Conservation (phyloP, 2,329 filamentous ascomycete genomes). For the Juglanconis juglandina region DNA sequence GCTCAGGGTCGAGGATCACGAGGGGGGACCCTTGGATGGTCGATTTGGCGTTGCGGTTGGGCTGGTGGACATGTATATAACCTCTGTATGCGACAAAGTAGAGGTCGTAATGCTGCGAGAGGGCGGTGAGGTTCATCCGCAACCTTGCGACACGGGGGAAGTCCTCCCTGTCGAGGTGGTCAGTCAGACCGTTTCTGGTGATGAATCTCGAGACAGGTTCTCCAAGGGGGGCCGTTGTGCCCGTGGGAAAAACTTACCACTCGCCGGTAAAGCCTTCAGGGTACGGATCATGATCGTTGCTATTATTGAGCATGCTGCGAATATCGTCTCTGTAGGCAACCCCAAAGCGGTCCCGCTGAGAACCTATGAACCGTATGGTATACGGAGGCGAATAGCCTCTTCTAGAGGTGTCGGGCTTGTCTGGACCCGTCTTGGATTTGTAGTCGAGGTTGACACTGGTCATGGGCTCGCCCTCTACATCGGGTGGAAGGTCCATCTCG, state of each 20-base stretch:
- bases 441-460: neutral
- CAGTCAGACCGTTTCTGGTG: neutral
- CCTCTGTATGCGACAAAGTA: conserved; percentile 60
- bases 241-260: conserved; percentile 1
- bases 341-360: neutral
- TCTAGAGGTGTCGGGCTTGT: neutral
- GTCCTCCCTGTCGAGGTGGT: conserved; percentile 3
- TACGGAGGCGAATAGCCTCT: neutral
- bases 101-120: conserved; percentile 59
- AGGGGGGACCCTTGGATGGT: conserved; percentile 46
- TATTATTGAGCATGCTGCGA: neutral
- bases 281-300: conserved; percentile 1
- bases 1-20: conserved; percentile 38
- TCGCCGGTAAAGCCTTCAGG: conserved; percentile 10
- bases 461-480: no score
- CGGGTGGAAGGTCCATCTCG: no score
- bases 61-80: conserved; percentile 54
- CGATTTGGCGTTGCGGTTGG: conserved; percentile 44
- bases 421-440: neutral
- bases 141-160: conserved; percentile 27
- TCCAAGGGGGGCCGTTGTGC: neutral
- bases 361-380: neutral
- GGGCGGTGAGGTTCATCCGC: conserved; percentile 54
- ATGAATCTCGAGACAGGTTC: neutral
- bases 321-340: neutral